These are phyloP conservation scores for Nicotiana knightiana DNA, from an alignment of 257 asterid genomes.

Conservation along the genomic window DNA sequence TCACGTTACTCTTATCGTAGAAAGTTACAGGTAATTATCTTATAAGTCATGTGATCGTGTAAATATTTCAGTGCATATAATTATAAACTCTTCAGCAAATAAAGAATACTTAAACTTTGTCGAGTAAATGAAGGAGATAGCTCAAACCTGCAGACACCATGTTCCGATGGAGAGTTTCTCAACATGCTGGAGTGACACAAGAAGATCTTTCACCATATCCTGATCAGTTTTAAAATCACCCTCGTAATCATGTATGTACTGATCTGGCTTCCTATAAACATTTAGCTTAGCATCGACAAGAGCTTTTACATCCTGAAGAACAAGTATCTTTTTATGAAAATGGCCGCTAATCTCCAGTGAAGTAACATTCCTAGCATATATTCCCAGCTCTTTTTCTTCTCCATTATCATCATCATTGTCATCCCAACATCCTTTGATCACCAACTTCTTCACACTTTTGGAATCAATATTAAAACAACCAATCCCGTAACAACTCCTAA, in stretches of 20 bases:
- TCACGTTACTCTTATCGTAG: too few species aligned
- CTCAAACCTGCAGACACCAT: constrained; percentile 7
- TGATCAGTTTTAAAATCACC: neutral
- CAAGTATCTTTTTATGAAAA: neutral
- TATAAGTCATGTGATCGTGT: too few species aligned
- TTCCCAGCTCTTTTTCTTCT: neutral
- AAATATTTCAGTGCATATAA: too few species aligned
- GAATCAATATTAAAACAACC: neutral
- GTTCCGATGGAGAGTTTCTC: constrained; percentile 1
- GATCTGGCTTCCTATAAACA: neutral
- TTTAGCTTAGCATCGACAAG: neutral
- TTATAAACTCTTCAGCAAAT: too few species aligned
- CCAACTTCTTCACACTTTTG: constrained; percentile 1
- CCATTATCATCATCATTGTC: neutral
- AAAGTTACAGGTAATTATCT: too few species aligned
- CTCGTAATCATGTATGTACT: neutral
- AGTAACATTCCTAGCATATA: neutral
- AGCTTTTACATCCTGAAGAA: neutral
- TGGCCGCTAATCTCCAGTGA: neutral
- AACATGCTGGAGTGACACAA: neutral
- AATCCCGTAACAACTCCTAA: neutral
- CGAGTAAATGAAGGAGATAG: neutral
- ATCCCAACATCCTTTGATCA: neutral
- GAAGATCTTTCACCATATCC: neutral
- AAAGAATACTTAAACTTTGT: neutral